phyloP scores from a whole-genome alignment of 2,329 filamentous ascomycete species.

The Penicillium sp. region DNA sequence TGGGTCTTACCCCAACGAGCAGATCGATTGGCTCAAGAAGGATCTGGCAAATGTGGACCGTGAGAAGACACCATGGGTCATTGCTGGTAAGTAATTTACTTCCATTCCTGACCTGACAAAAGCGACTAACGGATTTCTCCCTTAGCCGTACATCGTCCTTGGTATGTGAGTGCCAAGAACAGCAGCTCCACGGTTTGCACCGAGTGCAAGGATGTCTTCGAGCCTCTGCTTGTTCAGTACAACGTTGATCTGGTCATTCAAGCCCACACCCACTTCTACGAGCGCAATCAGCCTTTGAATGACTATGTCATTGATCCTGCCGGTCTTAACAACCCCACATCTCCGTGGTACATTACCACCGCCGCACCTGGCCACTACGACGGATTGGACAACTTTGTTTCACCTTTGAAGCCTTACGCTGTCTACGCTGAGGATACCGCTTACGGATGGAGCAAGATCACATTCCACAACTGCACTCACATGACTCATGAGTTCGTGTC shows the following conservation, averaged over 20 bases:
- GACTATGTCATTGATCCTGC: slow-evolving; percentile 11
- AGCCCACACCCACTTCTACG: slow-evolving; percentile 5
- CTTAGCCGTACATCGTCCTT: slow-evolving; percentile 5
- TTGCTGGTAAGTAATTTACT: neutral
- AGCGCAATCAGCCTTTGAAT: slow-evolving; percentile 5
- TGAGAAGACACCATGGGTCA: slow-evolving; percentile 10
- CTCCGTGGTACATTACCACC: slow-evolving; percentile 30
- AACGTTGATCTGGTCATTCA: slow-evolving; percentile 8
- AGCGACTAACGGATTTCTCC: neutral
- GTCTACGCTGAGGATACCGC: slow-evolving; percentile 30
- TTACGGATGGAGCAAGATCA: slow-evolving; percentile 41
- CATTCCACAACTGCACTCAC: slow-evolving; percentile 43
- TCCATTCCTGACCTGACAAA: neutral
- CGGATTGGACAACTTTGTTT: slow-evolving; percentile 26
- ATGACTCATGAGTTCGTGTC: slow-evolving; percentile 40
- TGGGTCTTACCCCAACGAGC: neutral
- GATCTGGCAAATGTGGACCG: slow-evolving; percentile 8
- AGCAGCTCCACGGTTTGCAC: neutral
- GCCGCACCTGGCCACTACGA: slow-evolving; percentile 32
- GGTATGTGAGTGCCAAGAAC: slow-evolving; percentile 4
- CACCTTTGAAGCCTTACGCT: slow-evolving; percentile 24
- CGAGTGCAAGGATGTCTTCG: slow-evolving; percentile 5
- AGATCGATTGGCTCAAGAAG: slow-evolving; percentile 5
- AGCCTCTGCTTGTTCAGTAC: slow-evolving; percentile 5
- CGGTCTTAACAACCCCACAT: slow-evolving; percentile 23